Evolutionary conservation across 495 filamentous ascomycete species (phyloP).

Genomic region (Penicillium cosmopolitanum): DNA sequence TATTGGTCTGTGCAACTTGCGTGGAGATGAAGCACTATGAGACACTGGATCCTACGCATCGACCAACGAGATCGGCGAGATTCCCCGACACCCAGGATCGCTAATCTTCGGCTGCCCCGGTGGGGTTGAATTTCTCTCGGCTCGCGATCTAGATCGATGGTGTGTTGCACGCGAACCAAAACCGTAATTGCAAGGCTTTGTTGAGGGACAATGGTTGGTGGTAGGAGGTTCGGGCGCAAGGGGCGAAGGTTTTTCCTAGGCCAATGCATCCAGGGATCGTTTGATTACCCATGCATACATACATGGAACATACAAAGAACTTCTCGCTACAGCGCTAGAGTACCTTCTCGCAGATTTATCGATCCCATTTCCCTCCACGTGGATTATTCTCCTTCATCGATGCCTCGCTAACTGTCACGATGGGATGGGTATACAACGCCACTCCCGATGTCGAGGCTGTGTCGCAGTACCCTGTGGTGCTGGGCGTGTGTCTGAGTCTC

Average conservation of each 20-base stretch:
- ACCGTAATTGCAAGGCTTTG: not conserved
- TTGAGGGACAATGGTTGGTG: not conserved
- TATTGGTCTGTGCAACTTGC: not conserved
- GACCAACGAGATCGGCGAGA: slow-evolving; percentile 7
- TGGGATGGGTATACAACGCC: slow-evolving; percentile 51
- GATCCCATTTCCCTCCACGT: not conserved
- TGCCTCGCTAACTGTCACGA: slow-evolving; percentile 21
- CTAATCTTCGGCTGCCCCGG: not conserved
- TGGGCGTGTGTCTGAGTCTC: slow-evolving; percentile 48
- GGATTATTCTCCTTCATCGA: not conserved
- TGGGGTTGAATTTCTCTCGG: not conserved
- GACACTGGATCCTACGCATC: not conserved
- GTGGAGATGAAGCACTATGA: slow-evolving; percentile 3
- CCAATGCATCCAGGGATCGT: not conserved
- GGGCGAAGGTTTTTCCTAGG: not conserved
- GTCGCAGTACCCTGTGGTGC: slow-evolving; percentile 47
- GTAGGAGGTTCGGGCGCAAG: slow-evolving; percentile 5
- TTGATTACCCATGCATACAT: not conserved
- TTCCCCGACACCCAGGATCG: slow-evolving; percentile 1
- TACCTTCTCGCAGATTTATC: slow-evolving; percentile 1
- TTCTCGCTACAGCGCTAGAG: not conserved
- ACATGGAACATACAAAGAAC: not conserved
- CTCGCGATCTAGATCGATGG: not conserved
- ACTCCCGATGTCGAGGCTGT: slow-evolving; percentile 39
- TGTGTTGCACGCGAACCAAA: not conserved